Base-by-base conservation (phyloP, 2,329 filamentous ascomycete genomes). In the Acephala macrosclerotiorum region DNA sequence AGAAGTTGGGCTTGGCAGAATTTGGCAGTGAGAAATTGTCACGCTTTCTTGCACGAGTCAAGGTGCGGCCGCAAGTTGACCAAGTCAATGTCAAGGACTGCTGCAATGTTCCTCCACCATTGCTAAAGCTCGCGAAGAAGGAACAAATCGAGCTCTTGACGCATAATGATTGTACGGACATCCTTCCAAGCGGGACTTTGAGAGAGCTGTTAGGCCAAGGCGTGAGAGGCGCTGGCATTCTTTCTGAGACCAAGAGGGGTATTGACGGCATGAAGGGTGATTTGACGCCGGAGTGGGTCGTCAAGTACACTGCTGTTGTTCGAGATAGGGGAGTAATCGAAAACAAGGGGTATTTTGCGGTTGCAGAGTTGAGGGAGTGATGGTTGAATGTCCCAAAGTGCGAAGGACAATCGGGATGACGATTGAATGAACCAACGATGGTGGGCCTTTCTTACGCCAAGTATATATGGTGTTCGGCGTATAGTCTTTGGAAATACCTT, bases 71-170 rank as follows among this genome's bases (percentile, higher is more conserved):
- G 0, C 86, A 87, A 22, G 95, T 98, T 47, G 89, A 98, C 79
- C 96, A 99, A 84, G 97, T 99, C 83, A 98, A 98, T 77, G 87
- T 97, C 59, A 90, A 92, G 73, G 93, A 98, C 79, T 98, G 95
- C 82, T 99, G 96, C 80, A 95, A 94, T 56, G 96, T 98, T 51
- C 96, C 96, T 9, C 94, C 94, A 74, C 91, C 93, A 14, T 84
- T 99, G 68, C 89, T 94, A 66, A 81, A 91, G 73, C 90, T 96
- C 73, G 95, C 95, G n/a, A 94, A 93, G 78, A 84, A 90, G 69
- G 85, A 94, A 76, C 84, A 87, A 22, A 94, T 99, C 67, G 93
- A 98, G 78, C 82, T 99, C 64, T 83, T 97, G 63, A 97, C 96
- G 47, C 96, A 99, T 80, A 93, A 93, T 71, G 96, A 99, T 79